These are phyloP conservation scores for Scheffersomyces parashehatae DNA, from an alignment of 1,139 yeast genomes.

Conservation along the genomic window DNA sequence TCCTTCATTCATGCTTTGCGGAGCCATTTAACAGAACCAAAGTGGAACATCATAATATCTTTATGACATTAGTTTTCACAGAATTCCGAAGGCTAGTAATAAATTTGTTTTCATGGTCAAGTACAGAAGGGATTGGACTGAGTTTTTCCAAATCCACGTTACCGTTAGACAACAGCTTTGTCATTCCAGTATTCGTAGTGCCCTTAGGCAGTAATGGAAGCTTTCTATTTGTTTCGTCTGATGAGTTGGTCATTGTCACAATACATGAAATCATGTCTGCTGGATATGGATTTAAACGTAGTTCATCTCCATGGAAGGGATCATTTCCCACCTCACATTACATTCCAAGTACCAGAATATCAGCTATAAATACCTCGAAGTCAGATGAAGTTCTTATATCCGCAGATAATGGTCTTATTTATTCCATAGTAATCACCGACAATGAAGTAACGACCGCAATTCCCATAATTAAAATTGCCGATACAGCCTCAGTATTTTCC, in stretches of 20 bases:
- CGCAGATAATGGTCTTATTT: constrained; percentile 43
- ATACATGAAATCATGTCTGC: constrained; percentile 51
- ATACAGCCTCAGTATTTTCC: constrained; percentile 35
- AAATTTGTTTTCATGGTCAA: constrained; percentile 42
- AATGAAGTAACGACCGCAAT: constrained; percentile 6
- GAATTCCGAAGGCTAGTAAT: constrained; percentile 37
- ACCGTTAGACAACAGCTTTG: constrained; percentile 39
- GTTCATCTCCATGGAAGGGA: constrained; percentile 14
- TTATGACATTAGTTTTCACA: constrained; percentile 39
- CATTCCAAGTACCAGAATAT: constrained; percentile 23
- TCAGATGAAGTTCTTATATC: constrained; percentile 41
- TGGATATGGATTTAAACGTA: constrained; percentile 33
- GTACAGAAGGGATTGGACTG: constrained; percentile 23
- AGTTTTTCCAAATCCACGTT: constrained; percentile 28
- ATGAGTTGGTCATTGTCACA: constrained; percentile 30
- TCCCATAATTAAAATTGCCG: constrained; percentile 30
- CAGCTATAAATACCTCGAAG: constrained; percentile 3
- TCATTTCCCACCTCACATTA: constrained; percentile 44
- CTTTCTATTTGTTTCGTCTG: constrained; percentile 34
- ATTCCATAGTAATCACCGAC: constrained; percentile 22
- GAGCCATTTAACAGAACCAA: constrained; percentile 29
- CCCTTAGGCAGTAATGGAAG: constrained; percentile 34
- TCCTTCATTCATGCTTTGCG: constrained; percentile 46
- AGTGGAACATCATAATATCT: constrained; percentile 33
- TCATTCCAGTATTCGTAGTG: constrained; percentile 40